Base-by-base conservation (phyloP, 2,329 filamentous ascomycete genomes). In the Alternaria triticimaculans region DNA sequence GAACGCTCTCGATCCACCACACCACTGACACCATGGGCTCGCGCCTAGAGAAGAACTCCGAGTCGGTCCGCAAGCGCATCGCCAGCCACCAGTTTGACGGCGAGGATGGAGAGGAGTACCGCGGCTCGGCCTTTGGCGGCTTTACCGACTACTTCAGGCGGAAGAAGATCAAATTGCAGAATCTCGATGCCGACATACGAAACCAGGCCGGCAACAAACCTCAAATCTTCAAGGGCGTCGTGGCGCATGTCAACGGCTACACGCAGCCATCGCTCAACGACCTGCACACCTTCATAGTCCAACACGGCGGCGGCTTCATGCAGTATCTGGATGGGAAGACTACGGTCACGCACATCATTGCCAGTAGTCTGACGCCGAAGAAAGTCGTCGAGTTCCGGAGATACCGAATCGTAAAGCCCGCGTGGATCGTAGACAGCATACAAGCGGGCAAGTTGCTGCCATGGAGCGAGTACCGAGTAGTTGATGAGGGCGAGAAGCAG, bases 131-230 rank as follows among this genome's bases (percentile, higher is more conserved):
- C 56, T 99, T 98, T 80, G 93, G 93, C 25, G 95, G 94, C 9
- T 96, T 98, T 74, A 82, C 85, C 23, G 95, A 98, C 76, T 99
- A 98, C 80, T 96, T 97, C 78, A 87, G 94, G 54, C 90, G 94
- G 60, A 99, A 99, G 84, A 97, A 97, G 85, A 89, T 97, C 80
- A 99, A 99, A 78, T 86, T 99, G 4, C 96, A 98, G 80, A 99
- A 99, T 75, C 87, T 96, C 28, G 96, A 99, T 80, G 90, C 89
- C 9, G 88, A 97, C 58, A 84, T 97, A 48, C 90, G 95, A 62
- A 87, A 91, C 30, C 84, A 88, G 5, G 87, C 89, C 1, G 80
- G 83, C 0, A 89, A 90, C 69, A 93, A 92, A 67, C 93, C 94
- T 10, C 89, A 88, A 65, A 93, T 99, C 56, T 99, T 99, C 84